Evolutionary conservation across 768 basidiomycete species (phyloP).

Genomic region (Collybia sordida): DNA sequence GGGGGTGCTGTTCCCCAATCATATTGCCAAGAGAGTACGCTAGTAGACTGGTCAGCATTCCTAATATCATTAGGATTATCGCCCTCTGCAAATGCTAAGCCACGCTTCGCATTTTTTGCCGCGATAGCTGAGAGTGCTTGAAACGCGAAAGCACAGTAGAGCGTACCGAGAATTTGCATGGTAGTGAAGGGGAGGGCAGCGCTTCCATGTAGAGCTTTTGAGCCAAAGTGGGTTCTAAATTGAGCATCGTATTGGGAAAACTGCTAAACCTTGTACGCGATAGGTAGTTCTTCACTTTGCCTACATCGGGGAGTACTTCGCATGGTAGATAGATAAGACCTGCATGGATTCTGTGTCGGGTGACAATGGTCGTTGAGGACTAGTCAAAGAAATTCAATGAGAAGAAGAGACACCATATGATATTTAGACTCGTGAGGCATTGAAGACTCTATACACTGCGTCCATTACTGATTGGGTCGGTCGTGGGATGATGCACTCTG

Average conservation of each 20-base stretch:
- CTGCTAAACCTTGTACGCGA: too few species aligned
- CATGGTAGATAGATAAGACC: background rate
- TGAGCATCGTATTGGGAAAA: slow-evolving; percentile 1
- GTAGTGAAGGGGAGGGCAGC: background rate
- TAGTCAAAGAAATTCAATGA: slow-evolving; percentile 1
- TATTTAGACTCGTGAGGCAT: slow-evolving; percentile 4
- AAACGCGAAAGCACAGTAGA: background rate
- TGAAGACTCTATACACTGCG: background rate
- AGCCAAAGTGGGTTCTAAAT: slow-evolving; percentile 2
- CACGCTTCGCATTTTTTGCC: slow-evolving; percentile 38
- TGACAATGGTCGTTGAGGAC: slow-evolving; percentile 3
- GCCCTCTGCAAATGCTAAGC: slow-evolving; percentile 29
- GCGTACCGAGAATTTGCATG: slow-evolving; percentile 7
- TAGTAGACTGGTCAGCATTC: slow-evolving; percentile 24
- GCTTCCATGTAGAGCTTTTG: background rate
- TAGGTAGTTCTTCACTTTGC: background rate
- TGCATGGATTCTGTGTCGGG: slow-evolving; percentile 7
- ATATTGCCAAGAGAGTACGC: slow-evolving; percentile 39
- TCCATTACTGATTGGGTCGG: background rate
- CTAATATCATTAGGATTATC: slow-evolving; percentile 23
- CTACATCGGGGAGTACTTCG: background rate
- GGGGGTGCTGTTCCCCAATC: slow-evolving; percentile 37
- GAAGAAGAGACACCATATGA: slow-evolving; percentile 4
- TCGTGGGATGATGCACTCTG: background rate
- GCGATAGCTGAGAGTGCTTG: slow-evolving; percentile 4